A percentile compares a stretch with the other conserved stretches of the same genome.
phyloP scores from a whole-genome alignment of 129 eudicot species.

The Calendula officinalis region DNA sequence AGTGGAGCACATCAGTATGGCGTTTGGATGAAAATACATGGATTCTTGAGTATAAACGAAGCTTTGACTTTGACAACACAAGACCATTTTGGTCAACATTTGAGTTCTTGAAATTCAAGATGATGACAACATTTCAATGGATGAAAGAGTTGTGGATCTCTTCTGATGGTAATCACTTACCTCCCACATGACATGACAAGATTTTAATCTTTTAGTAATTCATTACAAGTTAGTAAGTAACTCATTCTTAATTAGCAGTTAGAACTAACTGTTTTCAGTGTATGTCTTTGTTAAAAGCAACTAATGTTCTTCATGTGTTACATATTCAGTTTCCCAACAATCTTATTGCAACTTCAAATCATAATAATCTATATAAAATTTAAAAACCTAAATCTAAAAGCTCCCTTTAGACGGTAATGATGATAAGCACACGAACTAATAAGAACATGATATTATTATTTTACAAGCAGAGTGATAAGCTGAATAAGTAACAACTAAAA shows the following conservation, averaged over 20 bases:
- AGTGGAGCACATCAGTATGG: constrained; percentile 64
- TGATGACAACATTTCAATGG: constrained; percentile 37
- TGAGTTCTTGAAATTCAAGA: constrained; percentile 49
- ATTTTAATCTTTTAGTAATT: neutral
- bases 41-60: constrained; percentile 35
- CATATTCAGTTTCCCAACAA: neutral
- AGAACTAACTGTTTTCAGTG: neutral
- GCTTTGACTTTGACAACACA: constrained; percentile 12
- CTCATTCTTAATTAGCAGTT: constrained; percentile 15
- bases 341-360: no score
- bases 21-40: constrained; percentile 78
- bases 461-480: constrained; percentile 34
- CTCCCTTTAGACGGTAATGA: no score
- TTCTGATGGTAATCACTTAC: constrained; percentile 17
- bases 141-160: constrained; percentile 48
- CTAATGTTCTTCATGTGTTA: neutral
- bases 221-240: no score
- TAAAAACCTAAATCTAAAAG: no score
- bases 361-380: no score
- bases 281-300: neutral
- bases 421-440: constrained; percentile 7
- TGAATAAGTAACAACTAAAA: constrained; percentile 30
- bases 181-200: constrained; percentile 50
- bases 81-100: constrained; percentile 32
- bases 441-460: constrained; percentile 36